Conservation (phyloP, 202 grass and related monocot species). For the Setaria italica region DNA sequence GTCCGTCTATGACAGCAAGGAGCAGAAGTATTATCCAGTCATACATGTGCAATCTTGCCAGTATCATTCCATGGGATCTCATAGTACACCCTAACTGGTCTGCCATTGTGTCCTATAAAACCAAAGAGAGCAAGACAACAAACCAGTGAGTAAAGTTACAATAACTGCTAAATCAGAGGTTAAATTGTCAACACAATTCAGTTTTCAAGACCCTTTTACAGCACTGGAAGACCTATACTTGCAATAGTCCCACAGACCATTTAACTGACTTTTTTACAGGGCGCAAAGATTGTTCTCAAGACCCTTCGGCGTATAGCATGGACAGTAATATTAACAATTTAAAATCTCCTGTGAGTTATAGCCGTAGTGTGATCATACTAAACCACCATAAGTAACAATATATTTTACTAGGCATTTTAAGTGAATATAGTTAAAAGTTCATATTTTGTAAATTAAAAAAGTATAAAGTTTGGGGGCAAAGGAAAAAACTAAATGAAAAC, state of each 20-base stretch:
- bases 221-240: neutral
- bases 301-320: constrained; percentile 7
- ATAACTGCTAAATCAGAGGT: neutral
- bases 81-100: constrained; percentile 69
- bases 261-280: neutral
- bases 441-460: too few relatives aligned
- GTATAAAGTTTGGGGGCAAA: too few relatives aligned
- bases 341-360: constrained; percentile 1
- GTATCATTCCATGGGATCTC: constrained; percentile 70
- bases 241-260: neutral
- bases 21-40: constrained; percentile 87
- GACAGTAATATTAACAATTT: constrained; percentile 3
- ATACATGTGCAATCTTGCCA: constrained; percentile 70
- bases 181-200: constrained; percentile 1
- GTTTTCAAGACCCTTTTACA: neutral
- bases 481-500: too few relatives aligned
- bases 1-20: constrained; percentile 62
- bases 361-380: neutral
- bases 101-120: constrained; percentile 62
- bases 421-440: too few relatives aligned
- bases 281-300: neutral
- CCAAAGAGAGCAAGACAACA: constrained; percentile 34
- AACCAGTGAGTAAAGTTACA: constrained; percentile 24
- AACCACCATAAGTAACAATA: neutral
- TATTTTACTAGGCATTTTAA: neutral